Evolutionary conservation across 179 eudicot species (phyloP), one percentile per base, ranked within the genome.

Genomic region (Carnegiea gigantea): DNA sequence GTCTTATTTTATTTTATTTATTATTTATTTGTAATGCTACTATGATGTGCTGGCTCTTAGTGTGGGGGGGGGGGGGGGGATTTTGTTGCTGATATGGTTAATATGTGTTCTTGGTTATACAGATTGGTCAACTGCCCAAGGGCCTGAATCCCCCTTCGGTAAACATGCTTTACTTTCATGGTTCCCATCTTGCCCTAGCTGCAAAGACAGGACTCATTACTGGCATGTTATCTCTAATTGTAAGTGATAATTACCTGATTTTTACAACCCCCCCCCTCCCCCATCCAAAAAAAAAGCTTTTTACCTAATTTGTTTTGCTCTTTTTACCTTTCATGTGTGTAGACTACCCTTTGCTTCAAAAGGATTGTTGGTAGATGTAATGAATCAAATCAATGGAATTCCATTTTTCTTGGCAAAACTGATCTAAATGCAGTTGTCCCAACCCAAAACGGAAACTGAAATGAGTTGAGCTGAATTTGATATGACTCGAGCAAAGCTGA

Each of bases 101-200:
- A 70, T 65, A 70, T 70, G 4, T 70, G n/a, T 53, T 75, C 9
- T 20, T 59, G 14, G 17, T 46, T 12, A n/a, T 80, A 65, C 87
- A 94, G 99, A 95, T 95, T 83, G 98, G 99, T 33, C 82, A 89
- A 75, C 72, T 95, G 67, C 89, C 89, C 60, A 79, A 91, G 86
- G 98, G 99, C 43, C 67, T 95, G 23, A 95, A 95, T 84, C 99
- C 98, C 75, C 92, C 98, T 77, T 95, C 99, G 79, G 86, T 84
- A 87, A 89, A 89, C 88, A 87, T 91, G 97, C 60, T 95, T 77
- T 91, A 85, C 77, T 90, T 95, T 77, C 88, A 82, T 30, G 88
- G 90, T 73, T 71, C 89, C 77, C 84, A 95, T 84, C 51, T 94
- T 49, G 92, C 87, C 60, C 90, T 92, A 9, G 94, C 88, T 57